Evolutionary conservation across 352 stramenopile species (phyloP), one percentile per base, ranked within the genome.

Genomic region (Globisporangium radiosum): DNA sequence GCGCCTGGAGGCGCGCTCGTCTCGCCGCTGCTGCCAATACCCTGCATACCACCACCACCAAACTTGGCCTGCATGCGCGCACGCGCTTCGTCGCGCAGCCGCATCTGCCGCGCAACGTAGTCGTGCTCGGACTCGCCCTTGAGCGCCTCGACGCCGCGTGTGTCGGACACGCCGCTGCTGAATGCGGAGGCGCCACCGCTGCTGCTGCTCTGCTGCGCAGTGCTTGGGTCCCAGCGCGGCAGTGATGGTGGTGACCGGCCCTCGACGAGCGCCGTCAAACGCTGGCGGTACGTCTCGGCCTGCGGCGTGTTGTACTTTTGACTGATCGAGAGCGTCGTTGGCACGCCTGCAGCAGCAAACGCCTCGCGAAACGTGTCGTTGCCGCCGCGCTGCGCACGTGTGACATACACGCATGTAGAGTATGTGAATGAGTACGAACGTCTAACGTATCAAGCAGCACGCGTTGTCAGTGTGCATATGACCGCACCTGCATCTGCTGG

Each of bases 221-320:
- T 75, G 57, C 66, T 80, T 1, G 81, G 66, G 43, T 91, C 79
- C 81, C 84, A 93, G 38, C 70, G 72, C 3, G 81, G 84, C 37
- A 93, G 73, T n/a, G 76, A 68, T 36, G 62, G 59, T 4, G 78
- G 62, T 13, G 72, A 17, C 6, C 70, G 74, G 33, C 80, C 80
- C 47, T 93, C 78, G 5, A 90, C 79, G n/a, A 88, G 68, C 4
- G 79, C 77, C 14, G 68, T 78, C 13, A 91, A 66, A 17, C 76
- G 69, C 45, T 71, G 68, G 60, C 84, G 84, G 63, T 90, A 93
- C 9, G 75, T 72, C 43, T 90, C 84, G 7, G 84, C 84, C 63
- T 93, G 84, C 1, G 84, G 81, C 43, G 84, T 88, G 73, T 91
- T 91, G 69, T 93, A 91, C 59, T 91, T 93, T 58, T 93, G 76